Base-by-base conservation (phyloP, 352 stramenopile genomes). In the Globisporangium heterothallicum region DNA sequence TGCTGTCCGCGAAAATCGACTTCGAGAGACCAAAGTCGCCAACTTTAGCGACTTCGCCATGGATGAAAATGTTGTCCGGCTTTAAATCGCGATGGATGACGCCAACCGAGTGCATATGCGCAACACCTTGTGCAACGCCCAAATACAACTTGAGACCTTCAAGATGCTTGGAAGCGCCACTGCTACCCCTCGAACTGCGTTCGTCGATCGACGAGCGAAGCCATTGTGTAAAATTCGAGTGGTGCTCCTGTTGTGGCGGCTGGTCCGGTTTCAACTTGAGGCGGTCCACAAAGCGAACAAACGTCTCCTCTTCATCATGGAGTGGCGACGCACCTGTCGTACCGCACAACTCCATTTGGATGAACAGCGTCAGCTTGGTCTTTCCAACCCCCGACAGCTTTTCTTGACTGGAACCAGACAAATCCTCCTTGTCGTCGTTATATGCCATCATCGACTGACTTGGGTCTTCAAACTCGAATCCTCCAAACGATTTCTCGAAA, bases 11-110 rank as follows among this genome's bases (percentile, higher is more conserved):
- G 46, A 73, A 79, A 16, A 85, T 62, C 36, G 71, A 81, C 50
- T 84, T 88, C 21, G 74, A 82, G 3, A 88, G 56, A 6, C 77
- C 77, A 52, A 88, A 88, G 55, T 88, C 77, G 14, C 77, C 77
- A 44, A 88, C 71, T 51, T 86, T 88, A 6, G 77, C 77, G 22
- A 79, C 57, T 42, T 79, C 62, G 13, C 72, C 67, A 22, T 84
- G 67, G n/a, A 88, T 68, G 38, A 88, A 84, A 42, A 88, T 79
- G 58, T 88, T 88, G 50, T 88, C 77, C 6, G 77, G 77, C 38
- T 88, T 88, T 45, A 88, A 49, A 58, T 88, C 77, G n/a, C 77
- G 77, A 61, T 88, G 77, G 34, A 88, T 86, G 42, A 88, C 70
- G 4, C 74, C 74, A 36, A 72, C 66, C 14, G 76, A 78, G 56